Evolutionary conservation across 2,329 filamentous ascomycete genomes (phyloP).

Genomic region (Aspergillus fischeri): DNA sequence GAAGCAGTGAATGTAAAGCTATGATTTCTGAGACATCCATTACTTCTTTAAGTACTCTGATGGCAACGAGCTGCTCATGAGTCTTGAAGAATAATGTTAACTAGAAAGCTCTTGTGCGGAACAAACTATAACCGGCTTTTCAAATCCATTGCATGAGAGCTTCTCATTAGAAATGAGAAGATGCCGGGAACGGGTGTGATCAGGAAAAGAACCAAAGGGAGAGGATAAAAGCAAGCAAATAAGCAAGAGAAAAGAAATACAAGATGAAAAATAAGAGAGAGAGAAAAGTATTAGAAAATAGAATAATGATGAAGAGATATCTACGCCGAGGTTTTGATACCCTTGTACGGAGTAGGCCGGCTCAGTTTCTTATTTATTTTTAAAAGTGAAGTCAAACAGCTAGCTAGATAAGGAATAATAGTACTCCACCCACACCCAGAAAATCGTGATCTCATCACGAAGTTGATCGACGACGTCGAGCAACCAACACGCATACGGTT

Average conservation of each 20-base stretch:
- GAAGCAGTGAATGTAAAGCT: slow-evolving; percentile 47
- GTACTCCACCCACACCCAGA: not conserved
- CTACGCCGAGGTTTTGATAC: not conserved
- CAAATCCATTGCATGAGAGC: not conserved
- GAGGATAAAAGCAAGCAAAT: not conserved
- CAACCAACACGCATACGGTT: not conserved
- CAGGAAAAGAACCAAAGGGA: not conserved
- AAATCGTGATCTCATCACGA: not conserved
- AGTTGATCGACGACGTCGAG: not conserved
- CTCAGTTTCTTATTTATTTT: too few relatives aligned
- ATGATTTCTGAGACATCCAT: slow-evolving; percentile 30
- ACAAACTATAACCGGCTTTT: not conserved
- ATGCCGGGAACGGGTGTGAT: not conserved
- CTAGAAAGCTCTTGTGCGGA: not conserved
- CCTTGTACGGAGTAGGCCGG: not conserved
- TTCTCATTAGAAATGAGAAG: not conserved
- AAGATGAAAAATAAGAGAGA: not conserved
- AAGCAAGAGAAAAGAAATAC: not conserved
- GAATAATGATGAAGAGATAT: not conserved
- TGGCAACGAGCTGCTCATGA: not conserved
- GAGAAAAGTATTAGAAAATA: not conserved
- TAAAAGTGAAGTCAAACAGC: not conserved
- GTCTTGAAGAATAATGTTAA: not conserved
- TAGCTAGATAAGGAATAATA: not conserved
- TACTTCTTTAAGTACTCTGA: not conserved